Evolutionary conservation across 371 early-diverging fungal genomes (phyloP), one percentile per base, ranked within the genome.

Genomic region (Dichotomocladium elegans): DNA sequence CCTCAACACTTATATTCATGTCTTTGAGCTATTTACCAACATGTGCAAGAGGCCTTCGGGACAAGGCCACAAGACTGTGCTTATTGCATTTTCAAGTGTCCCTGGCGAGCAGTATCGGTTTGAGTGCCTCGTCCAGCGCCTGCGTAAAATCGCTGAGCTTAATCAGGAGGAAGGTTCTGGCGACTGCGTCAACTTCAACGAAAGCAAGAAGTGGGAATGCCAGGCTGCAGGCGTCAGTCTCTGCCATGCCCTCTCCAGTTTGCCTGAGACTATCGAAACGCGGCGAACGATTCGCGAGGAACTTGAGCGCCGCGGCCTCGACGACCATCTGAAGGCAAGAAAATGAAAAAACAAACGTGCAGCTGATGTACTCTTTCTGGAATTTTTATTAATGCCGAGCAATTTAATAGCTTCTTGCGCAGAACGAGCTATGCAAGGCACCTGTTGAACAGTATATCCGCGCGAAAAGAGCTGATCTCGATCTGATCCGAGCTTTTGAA

Each of bases 41-140:
- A 58, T 84, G 11, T 86, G 85, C 61, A 60, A 77, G 24, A n/a
- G n/a, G n/a, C 55, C 69, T 26, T 78, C 82, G 0, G 61, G 68
- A 6, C 60, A 61, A 17, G 79, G 80, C 3, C 75, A 86, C 62
- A 58, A 67, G 17, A 53, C 61, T 3, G 73, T 81, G 0, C 40
- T 83, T 17, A 57, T 65, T 24, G 67, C 78, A 1, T 58, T 86
- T 7, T 83, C 85, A 1, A 80, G 82, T 30, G 73, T 83, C 25
- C 74, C 72, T 45, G 80, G 80, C 9, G 87, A 86, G 31, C 76
- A 81, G 15, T 86, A 75, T 52, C 68, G 87, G 30, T 86, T 86
- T 63, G 82, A 84, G 37, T 72, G 81, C 12, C 58, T 84, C 0
- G 60, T 86, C 1, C 68, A 78, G 26, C 68, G 73, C 2, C 41